Evolutionary conservation across 495 filamentous ascomycete species (phyloP).

Genomic region (Penicillium canescens): DNA sequence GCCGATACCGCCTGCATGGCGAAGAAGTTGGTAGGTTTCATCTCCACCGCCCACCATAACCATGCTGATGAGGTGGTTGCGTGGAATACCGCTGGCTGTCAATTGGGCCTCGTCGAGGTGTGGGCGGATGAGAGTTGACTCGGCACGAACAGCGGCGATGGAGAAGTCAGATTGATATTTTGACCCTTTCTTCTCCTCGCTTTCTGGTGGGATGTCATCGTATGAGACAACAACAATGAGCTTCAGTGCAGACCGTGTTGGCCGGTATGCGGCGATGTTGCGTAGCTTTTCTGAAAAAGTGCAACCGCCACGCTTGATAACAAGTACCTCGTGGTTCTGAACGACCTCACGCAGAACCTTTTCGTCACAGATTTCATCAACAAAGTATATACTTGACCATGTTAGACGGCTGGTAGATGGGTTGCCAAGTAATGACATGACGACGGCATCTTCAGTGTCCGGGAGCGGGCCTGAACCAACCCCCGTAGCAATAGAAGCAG

Average conservation of each 20-base stretch:
- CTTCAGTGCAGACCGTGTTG: constrained; percentile 60
- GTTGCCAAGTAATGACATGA: constrained; percentile 38
- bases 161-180: constrained; percentile 6
- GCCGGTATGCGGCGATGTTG: constrained; percentile 77
- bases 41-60: constrained; percentile 82
- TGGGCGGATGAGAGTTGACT: constrained; percentile 60
- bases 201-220: constrained; percentile 33
- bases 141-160: constrained; percentile 44
- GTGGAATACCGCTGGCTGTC: constrained; percentile 67
- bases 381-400: constrained; percentile 72
- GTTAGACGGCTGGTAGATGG: constrained; percentile 48
- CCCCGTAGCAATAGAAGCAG: constrained; percentile 73
- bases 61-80: constrained; percentile 77
- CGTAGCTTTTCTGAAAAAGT: constrained; percentile 79
- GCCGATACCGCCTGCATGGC: constrained; percentile 61
- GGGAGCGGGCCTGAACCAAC: constrained; percentile 75
- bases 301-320: constrained; percentile 83
- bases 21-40: constrained; percentile 62
- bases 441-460: constrained; percentile 58
- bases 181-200: background rate
- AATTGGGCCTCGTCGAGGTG: constrained; percentile 74
- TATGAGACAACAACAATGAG: constrained; percentile 81
- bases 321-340: constrained; percentile 73
- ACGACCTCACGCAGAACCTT: constrained; percentile 60
- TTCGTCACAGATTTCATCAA: constrained; percentile 64